phyloP scores from a whole-genome alignment of 2,329 filamentous ascomycete species.

The Colletotrichum godetiae region DNA sequence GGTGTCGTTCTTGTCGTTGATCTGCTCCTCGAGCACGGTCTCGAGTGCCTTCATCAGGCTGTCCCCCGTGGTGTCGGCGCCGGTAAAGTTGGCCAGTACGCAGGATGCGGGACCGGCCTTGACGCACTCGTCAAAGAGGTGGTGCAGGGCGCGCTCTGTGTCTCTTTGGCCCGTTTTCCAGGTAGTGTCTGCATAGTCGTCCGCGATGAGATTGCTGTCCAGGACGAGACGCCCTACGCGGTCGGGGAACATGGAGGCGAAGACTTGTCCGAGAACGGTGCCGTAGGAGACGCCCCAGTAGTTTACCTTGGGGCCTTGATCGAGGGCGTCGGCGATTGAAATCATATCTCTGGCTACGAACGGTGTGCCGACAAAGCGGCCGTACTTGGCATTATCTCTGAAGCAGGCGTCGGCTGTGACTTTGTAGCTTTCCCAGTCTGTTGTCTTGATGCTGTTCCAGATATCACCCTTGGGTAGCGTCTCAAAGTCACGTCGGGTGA shows the following conservation, averaged over 20 bases:
- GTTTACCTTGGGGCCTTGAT: slow-evolving; percentile 51
- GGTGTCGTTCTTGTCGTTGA: neutral
- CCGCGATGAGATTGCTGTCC: slow-evolving; percentile 38
- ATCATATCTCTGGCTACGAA: slow-evolving; percentile 57
- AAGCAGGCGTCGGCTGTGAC: neutral
- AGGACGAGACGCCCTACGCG: slow-evolving; percentile 42
- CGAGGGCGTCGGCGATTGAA: slow-evolving; percentile 54
- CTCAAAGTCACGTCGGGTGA: neutral
- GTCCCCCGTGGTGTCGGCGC: neutral
- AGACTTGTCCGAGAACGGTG: slow-evolving; percentile 49
- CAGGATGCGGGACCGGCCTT: neutral
- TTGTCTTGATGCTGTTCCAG: neutral
- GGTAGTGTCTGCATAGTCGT: slow-evolving; percentile 8
- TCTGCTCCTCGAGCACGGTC: neutral
- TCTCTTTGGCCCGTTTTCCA: neutral
- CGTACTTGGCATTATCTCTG: neutral
- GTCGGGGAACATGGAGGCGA: slow-evolving; percentile 53
- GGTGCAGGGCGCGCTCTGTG: neutral
- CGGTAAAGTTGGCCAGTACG: neutral
- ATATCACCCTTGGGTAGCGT: neutral
- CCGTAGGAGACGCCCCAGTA: slow-evolving; percentile 56
- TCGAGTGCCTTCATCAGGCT: neutral
- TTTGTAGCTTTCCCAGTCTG: neutral
- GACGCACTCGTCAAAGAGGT: slow-evolving; percentile 9
- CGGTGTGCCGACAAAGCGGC: neutral